These are phyloP conservation scores for Leucoagaricus sp. DNA, from an alignment of 1,284 basidiomycete genomes.

Conservation along the genomic window DNA sequence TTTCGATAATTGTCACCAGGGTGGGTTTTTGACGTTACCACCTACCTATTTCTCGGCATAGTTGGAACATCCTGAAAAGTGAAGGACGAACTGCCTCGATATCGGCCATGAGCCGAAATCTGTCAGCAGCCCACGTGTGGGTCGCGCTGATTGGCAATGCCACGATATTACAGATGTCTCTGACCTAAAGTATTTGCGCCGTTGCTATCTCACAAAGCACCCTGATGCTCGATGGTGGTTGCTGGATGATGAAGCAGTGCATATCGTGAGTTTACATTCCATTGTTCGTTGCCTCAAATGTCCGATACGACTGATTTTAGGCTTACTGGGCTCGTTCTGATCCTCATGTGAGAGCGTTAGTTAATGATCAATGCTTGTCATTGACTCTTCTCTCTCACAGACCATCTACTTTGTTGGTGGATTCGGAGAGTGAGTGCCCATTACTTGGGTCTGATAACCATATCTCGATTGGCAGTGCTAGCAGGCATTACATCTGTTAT, in stretches of 20 bases:
- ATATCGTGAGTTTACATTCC: conserved; percentile 36
- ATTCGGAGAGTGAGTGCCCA: conserved; percentile 54
- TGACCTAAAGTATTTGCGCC: conserved; percentile 35
- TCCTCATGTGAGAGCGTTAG: conserved; percentile 42
- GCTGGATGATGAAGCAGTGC: conserved; percentile 48
- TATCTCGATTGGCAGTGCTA: conserved; percentile 31
- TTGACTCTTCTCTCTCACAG: conserved; percentile 25
- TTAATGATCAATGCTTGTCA: background rate
- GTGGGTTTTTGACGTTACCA: conserved; percentile 62
- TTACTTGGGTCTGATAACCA: background rate
- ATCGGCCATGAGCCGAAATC: conserved; percentile 46
- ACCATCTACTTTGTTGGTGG: conserved; percentile 68
- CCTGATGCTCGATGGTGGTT: conserved; percentile 54
- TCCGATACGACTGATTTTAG: conserved; percentile 25
- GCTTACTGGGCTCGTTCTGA: conserved; percentile 59
- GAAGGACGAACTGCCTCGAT: conserved; percentile 50
- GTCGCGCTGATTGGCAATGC: conserved; percentile 61
- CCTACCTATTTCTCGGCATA: conserved; percentile 64
- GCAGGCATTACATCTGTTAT: conserved; percentile 58
- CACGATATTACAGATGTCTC: conserved; percentile 35
- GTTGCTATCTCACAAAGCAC: conserved; percentile 49
- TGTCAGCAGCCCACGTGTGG: conserved; percentile 40
- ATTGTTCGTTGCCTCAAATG: conserved; percentile 11
- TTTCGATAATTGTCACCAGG: conserved; percentile 50
- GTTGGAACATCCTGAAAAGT: conserved; percentile 53